A percentile compares a stretch with the other conserved stretches of the same genome.
phyloP scores from a whole-genome alignment of 352 stramenopile species.

The Blastocystis sp. region DNA sequence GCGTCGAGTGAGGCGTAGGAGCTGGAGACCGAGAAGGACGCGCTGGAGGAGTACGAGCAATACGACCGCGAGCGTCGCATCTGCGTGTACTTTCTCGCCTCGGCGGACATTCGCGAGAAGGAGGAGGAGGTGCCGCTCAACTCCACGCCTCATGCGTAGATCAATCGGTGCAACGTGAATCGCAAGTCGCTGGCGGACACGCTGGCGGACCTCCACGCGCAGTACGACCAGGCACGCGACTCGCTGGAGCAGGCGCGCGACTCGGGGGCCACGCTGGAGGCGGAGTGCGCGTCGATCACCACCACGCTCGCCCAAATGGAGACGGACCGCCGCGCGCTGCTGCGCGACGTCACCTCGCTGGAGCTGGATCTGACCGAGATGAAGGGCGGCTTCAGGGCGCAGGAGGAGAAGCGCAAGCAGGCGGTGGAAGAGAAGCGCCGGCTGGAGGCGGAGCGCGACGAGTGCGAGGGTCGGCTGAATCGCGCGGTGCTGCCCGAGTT shows the following conservation, averaged over 20 bases:
- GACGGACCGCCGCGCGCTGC: slow-evolving; percentile 82
- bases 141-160: slow-evolving; percentile 79
- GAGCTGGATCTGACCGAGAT: slow-evolving; percentile 84
- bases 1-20: slow-evolving; percentile 78
- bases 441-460: slow-evolving; percentile 76
- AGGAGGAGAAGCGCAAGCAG: slow-evolving; percentile 78
- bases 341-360: slow-evolving; percentile 82
- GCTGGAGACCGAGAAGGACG: slow-evolving; percentile 97
- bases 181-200: slow-evolving; percentile 58
- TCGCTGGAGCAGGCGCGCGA: slow-evolving; percentile 79
- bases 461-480: not conserved
- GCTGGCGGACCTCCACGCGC: slow-evolving; percentile 39
- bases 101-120: slow-evolving; percentile 76
- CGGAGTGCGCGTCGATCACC: not conserved
- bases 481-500: slow-evolving; percentile 79
- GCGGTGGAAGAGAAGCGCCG: slow-evolving; percentile 79
- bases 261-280: slow-evolving; percentile 9
- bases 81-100: slow-evolving; percentile 86
- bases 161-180: slow-evolving; percentile 79
- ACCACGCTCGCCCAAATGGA: slow-evolving; percentile 76
- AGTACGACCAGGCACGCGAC: slow-evolving; percentile 46
- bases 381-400: slow-evolving; percentile 79
- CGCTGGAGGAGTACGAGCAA: slow-evolving; percentile 91
- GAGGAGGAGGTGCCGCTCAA: slow-evolving; percentile 84
- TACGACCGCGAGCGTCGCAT: slow-evolving; percentile 91